Percentiles rank a stretch among this genome's conserved stretches.
Evolutionary conservation across 2,329 filamentous ascomycete species (phyloP).

Genomic region (Talaromyces sp.): DNA sequence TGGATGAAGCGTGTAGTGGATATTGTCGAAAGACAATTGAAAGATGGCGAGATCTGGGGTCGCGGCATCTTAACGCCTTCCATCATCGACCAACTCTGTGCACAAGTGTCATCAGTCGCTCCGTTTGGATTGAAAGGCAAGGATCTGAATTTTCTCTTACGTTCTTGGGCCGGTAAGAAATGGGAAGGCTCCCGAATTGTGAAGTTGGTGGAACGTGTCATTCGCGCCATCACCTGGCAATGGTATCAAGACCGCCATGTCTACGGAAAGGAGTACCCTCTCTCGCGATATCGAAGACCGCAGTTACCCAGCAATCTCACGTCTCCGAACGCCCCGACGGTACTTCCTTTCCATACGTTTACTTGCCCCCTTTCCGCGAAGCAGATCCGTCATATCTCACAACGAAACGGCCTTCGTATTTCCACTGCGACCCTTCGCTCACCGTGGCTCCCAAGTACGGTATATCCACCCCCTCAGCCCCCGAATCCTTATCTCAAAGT

Average conservation of each 20-base stretch:
- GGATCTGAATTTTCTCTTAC: slow-evolving; percentile 33
- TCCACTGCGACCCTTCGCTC: slow-evolving; percentile 82
- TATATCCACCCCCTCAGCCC: slow-evolving; percentile 79
- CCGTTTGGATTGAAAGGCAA: slow-evolving; percentile 20
- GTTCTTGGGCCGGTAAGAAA: slow-evolving; percentile 63
- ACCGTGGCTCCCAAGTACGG: slow-evolving; percentile 74
- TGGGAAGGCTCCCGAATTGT: slow-evolving; percentile 88
- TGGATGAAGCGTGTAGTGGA: slow-evolving; percentile 87
- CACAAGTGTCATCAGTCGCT: slow-evolving; percentile 39
- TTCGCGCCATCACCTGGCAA: slow-evolving; percentile 69
- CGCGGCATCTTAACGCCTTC: slow-evolving; percentile 59
- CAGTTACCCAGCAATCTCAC: slow-evolving; percentile 67
- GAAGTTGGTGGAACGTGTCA: slow-evolving; percentile 76
- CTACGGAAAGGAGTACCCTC: slow-evolving; percentile 50
- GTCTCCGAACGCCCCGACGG: slow-evolving; percentile 83
- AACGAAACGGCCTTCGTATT: slow-evolving; percentile 88
- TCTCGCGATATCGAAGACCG: slow-evolving; percentile 63
- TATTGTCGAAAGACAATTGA: slow-evolving; percentile 82
- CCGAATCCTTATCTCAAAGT: slow-evolving; percentile 81
- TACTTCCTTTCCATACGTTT: slow-evolving; percentile 95
- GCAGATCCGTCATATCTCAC: slow-evolving; percentile 89
- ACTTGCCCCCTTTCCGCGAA: slow-evolving; percentile 88
- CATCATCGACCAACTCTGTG: slow-evolving; percentile 47
- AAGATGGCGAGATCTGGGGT: slow-evolving; percentile 83
- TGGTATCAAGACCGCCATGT: slow-evolving; percentile 85